Evolutionary conservation across 139 green algal species (phyloP), one percentile per base, ranked within the genome.

Genomic region (Chlorella sorokiniana): DNA sequence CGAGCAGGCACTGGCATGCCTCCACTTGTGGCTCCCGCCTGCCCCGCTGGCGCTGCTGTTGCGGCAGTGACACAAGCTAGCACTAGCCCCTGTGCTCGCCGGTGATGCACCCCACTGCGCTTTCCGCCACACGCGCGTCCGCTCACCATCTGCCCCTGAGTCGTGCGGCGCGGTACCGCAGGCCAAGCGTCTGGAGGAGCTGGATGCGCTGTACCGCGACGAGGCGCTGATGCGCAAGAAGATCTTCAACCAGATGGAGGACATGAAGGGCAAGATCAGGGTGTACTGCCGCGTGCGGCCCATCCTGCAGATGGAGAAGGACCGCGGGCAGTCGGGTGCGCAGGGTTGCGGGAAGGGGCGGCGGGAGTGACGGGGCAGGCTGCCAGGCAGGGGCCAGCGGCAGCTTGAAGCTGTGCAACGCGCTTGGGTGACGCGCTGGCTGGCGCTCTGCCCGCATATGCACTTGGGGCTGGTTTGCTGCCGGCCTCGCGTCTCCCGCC

Each of bases 201-300:
- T 99, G 27, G 96, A 99, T 81, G 85, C 86, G 63, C 83, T 97
- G 48, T 99, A 99, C 89, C 78, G 84, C 68, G 89, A 92, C 14
- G 89, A 92, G 81, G 72, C 38, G 40, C 68, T 93, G 37, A 78
- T 81, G 76, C 92, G 93, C 35, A 96, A 96, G 85, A 89, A 91
- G 67, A 92, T 91, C 80, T 92, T 91, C 89, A 97, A 97, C 85
- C 72, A 85, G 86, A 95, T 98, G 89, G 92, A 98, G 85, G 96
- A 99, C 89, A 95, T 98, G 90, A 97, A 97, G 91, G 96, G 96
- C 84, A 98, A 98, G 88, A 98, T 99, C 86, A 90, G 96, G 11
- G 96, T 99, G 45, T 98, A 91, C 83, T 92, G 89, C 38, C 94
- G 96, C 61, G 89, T 96, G 63, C 91, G 95, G 5, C 96, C 96